These are phyloP conservation scores for Cladophialophora chaetospira DNA, from an alignment of 2,329 filamentous ascomycete genomes.

Conservation along the genomic window DNA sequence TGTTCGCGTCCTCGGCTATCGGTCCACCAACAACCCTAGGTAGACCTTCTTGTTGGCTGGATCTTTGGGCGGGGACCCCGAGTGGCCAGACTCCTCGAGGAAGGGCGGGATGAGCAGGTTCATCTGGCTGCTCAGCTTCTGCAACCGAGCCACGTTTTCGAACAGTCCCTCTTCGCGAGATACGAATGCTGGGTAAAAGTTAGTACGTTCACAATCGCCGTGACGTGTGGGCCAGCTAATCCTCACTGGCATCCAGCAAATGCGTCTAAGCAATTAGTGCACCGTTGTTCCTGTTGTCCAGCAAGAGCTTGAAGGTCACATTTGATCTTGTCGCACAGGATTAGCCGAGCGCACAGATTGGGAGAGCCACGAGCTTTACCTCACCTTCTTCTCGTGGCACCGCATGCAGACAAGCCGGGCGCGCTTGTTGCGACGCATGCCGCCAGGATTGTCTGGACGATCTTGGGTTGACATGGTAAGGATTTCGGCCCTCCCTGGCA, in stretches of 20 bases:
- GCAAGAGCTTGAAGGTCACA: constrained; percentile 2
- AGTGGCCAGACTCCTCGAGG: too few species aligned
- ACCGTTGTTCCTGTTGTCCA: constrained; percentile 3
- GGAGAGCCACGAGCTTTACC: neutral
- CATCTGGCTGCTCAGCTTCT: too few species aligned
- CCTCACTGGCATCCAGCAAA: constrained; percentile 10
- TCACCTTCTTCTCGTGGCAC: constrained; percentile 16
- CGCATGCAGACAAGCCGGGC: constrained; percentile 8
- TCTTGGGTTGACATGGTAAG: neutral
- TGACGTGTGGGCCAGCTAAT: neutral
- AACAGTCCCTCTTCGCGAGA: constrained; percentile 4
- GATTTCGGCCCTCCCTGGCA: too few species aligned
- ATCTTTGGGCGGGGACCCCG: too few species aligned
- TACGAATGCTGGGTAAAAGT: neutral
- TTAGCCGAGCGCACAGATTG: neutral
- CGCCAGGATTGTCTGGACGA: too few species aligned
- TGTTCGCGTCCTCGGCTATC: too few species aligned
- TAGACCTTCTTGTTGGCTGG: too few species aligned
- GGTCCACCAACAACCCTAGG: too few species aligned
- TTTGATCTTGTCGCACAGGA: neutral
- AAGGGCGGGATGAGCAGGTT: too few species aligned
- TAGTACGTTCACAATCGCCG: neutral
- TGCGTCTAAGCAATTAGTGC: constrained; percentile 1
- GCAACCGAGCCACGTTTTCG: constrained; percentile 1
- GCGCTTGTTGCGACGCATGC: constrained; percentile 1